Evolutionary conservation across 2,329 filamentous ascomycete genomes (phyloP).

Genomic region (Colletotrichum limetticola): DNA sequence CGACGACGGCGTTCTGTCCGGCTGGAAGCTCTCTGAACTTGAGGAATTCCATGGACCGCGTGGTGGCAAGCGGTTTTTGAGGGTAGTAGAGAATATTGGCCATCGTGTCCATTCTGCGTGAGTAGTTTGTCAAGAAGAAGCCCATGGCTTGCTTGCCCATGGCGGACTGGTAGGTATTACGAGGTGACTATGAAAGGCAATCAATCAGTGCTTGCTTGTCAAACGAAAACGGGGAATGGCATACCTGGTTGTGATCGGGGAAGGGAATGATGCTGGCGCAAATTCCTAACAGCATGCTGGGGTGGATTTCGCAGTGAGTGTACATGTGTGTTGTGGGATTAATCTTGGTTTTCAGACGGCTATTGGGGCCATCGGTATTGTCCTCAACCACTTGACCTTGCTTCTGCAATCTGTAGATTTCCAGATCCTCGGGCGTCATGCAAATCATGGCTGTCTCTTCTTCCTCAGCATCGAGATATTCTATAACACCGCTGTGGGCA

Average conservation of each 20-base stretch:
- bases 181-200: slow-evolving; percentile 74
- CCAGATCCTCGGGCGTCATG: slow-evolving; percentile 97
- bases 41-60: slow-evolving; percentile 97
- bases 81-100: slow-evolving; percentile 99
- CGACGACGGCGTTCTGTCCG: slow-evolving; percentile 97
- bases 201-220: slow-evolving; percentile 44
- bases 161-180: slow-evolving; percentile 99
- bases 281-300: slow-evolving; percentile 98
- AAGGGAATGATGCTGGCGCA: slow-evolving; percentile 99
- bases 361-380: slow-evolving; percentile 76
- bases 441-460: slow-evolving; percentile 99
- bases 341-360: slow-evolving; percentile 86
- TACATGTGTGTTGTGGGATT: slow-evolving; percentile 91
- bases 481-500: slow-evolving; percentile 85
- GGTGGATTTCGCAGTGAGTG: slow-evolving; percentile 99
- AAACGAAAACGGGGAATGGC: slow-evolving; percentile 37
- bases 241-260: slow-evolving; percentile 94
- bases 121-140: slow-evolving; percentile 97
- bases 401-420: slow-evolving; percentile 78
- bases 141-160: slow-evolving; percentile 99
- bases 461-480: slow-evolving; percentile 97
- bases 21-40: slow-evolving; percentile 98
- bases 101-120: slow-evolving; percentile 99
- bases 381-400: slow-evolving; percentile 71
- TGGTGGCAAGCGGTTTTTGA: slow-evolving; percentile 96